phyloP scores from a whole-genome alignment of 768 basidiomycete genomes.

The Trametes cingulata region DNA sequence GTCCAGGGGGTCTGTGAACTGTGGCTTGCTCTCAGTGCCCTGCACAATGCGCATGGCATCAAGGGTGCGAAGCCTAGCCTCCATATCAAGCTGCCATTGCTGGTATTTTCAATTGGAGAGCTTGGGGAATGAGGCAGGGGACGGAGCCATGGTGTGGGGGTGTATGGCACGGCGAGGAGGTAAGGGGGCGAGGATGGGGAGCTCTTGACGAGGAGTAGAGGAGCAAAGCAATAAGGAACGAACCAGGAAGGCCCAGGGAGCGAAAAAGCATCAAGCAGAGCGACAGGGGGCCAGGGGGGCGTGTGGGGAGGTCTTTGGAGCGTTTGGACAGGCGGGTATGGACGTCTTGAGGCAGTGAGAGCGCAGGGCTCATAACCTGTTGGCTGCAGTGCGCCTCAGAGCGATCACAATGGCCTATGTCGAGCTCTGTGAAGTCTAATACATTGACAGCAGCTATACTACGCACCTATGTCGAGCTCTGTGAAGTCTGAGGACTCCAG shows the following conservation, averaged over 20 bases:
- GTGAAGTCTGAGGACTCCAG: too few relatives aligned
- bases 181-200: background rate
- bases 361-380: too few relatives aligned
- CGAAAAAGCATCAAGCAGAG: too few relatives aligned
- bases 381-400: too few relatives aligned
- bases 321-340: too few relatives aligned
- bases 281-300: too few relatives aligned
- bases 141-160: background rate
- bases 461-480: too few relatives aligned
- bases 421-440: too few relatives aligned
- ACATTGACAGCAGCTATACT: too few relatives aligned
- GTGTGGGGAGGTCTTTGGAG: too few relatives aligned
- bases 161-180: background rate
- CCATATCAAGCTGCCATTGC: slow-evolving; percentile 1
- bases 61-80: background rate
- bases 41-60: slow-evolving; percentile 1
- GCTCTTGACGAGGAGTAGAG: background rate
- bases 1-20: background rate
- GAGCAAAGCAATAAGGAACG: background rate
- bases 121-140: slow-evolving; percentile 4
- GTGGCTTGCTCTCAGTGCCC: slow-evolving; percentile 1
- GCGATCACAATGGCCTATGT: too few relatives aligned
- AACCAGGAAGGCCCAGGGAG: background rate
- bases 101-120: slow-evolving; percentile 11
- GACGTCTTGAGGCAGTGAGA: too few relatives aligned